Evolutionary conservation across 139 green algal species (phyloP).

Genomic region (Zygnema circumcarinatum): DNA sequence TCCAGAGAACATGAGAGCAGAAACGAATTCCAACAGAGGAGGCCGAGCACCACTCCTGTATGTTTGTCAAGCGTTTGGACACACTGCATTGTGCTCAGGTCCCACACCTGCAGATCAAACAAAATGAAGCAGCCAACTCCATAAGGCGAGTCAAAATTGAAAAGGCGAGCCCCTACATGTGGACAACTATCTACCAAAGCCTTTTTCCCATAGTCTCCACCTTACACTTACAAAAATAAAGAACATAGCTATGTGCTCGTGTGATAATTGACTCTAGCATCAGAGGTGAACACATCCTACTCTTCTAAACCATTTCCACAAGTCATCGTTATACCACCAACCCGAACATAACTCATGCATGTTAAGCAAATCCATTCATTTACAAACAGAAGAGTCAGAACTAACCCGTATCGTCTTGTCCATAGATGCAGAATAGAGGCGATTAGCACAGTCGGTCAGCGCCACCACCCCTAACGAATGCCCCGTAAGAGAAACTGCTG

Average conservation of each 20-base stretch:
- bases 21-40: constrained; percentile 74
- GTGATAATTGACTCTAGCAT: too few relatives aligned
- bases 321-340: too few relatives aligned
- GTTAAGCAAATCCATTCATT: too few relatives aligned
- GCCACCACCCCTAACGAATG: constrained; percentile 67
- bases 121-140: neutral
- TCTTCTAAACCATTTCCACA: too few relatives aligned
- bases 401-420: constrained; percentile 73
- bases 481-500: constrained; percentile 61
- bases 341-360: too few relatives aligned
- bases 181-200: too few relatives aligned
- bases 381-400: too few relatives aligned
- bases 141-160: neutral
- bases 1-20: constrained; percentile 75
- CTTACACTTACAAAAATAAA: too few relatives aligned
- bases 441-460: constrained; percentile 62
- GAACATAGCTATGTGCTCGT: too few relatives aligned
- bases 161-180: too few relatives aligned
- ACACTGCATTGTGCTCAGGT: constrained; percentile 66
- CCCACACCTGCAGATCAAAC: constrained; percentile 72
- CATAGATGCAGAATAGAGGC: constrained; percentile 77
- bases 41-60: constrained; percentile 66
- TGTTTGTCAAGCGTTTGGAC: constrained; percentile 71
- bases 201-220: too few relatives aligned
- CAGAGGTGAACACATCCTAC: too few relatives aligned